Evolutionary conservation across 192 early-diverging fungal species (phyloP), one percentile per base, ranked within the genome.

Genomic region (Coemansia aciculifera): DNA sequence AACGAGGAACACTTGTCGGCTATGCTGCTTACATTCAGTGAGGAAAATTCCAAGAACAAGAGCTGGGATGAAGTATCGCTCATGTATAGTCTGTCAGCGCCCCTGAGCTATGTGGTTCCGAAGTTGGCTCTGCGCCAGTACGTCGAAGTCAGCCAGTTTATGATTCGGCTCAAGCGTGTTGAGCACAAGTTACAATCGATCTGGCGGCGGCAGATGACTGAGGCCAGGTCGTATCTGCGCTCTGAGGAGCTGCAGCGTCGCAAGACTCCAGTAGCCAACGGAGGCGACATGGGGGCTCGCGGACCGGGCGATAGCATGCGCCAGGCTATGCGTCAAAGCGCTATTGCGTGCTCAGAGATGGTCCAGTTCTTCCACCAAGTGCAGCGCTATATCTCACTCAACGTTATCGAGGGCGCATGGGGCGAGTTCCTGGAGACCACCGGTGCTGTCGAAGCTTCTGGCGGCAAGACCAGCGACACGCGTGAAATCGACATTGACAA

Each of bases 1-100:
- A 82, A 88, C 73, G 84, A 88, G 3, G 92, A 91, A 34, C 87
- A 93, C 57, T 66, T 94, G 5, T 64, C 92, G 10, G 90, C 61
- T 6, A 54, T 78, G 36, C 57, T 59, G 49, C 71, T 79, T 40
- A 54, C 71, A 2, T 64, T 75, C 19, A 23, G 44, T 34, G 68
- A 65, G n/a, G 60, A 87, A 78, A 86, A 87, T 19, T 63, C 83
- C 0, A 87, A 87, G 21, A 90, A 93, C 60, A 79, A 78, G 51
- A 93, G 93, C 0, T 99, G 96, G 97, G 95, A 98, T 68, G 89
- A 95, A 0, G 96, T 99, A 73, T 86, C 87, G n/a, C 80, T 99
- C 9, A 87, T 90, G 68, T 99, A 99, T 78, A 88, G 84, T 48
- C 86, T 95, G 24, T 79, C 90, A 39, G 79, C 88, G 27, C 96